A percentile compares a stretch with the other conserved stretches of the same genome.
phyloP scores from a whole-genome alignment of 108 stramenopile species.

The Nitzschia sp. region DNA sequence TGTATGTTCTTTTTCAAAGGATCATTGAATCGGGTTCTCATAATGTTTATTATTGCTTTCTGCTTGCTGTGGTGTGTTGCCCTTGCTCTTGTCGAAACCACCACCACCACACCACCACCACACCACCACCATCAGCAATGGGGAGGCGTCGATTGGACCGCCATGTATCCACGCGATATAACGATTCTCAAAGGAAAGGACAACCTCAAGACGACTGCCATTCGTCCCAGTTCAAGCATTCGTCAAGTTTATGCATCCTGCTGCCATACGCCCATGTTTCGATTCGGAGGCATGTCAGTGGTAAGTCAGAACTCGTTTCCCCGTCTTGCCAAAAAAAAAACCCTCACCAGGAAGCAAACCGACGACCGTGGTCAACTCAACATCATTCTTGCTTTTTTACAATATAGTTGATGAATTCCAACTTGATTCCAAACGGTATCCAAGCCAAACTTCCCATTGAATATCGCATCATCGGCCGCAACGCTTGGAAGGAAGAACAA shows the following conservation, averaged over 20 bases:
- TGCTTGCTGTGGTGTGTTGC: background rate
- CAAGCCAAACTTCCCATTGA: slow-evolving; percentile 25
- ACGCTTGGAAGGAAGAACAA: slow-evolving; percentile 32
- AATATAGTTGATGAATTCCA: slow-evolving; percentile 31
- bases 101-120: background rate
- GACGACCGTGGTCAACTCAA: background rate
- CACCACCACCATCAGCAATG: slow-evolving; percentile 34
- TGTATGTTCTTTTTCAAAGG: too few species aligned
- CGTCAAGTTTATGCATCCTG: slow-evolving; percentile 40
- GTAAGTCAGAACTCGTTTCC: background rate
- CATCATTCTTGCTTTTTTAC: background rate
- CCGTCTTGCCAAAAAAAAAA: background rate
- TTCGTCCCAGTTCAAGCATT: slow-evolving; percentile 22
- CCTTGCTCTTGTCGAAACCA: background rate
- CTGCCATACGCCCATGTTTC: slow-evolving; percentile 48
- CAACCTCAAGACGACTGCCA: slow-evolving; percentile 24
- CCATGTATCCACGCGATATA: slow-evolving; percentile 43
- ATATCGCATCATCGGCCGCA: slow-evolving; percentile 45
- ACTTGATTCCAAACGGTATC: slow-evolving; percentile 28
- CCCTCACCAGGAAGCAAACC: too few species aligned
- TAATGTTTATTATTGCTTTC: background rate
- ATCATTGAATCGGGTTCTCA: too few species aligned
- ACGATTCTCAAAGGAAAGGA: slow-evolving; percentile 33
- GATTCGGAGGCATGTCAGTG: slow-evolving; percentile 14
- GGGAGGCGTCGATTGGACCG: slow-evolving; percentile 43